A percentile compares a stretch with the other conserved stretches of the same genome.
Evolutionary conservation across 768 basidiomycete species (phyloP).

Genomic region (Kwoniella bestiolae): DNA sequence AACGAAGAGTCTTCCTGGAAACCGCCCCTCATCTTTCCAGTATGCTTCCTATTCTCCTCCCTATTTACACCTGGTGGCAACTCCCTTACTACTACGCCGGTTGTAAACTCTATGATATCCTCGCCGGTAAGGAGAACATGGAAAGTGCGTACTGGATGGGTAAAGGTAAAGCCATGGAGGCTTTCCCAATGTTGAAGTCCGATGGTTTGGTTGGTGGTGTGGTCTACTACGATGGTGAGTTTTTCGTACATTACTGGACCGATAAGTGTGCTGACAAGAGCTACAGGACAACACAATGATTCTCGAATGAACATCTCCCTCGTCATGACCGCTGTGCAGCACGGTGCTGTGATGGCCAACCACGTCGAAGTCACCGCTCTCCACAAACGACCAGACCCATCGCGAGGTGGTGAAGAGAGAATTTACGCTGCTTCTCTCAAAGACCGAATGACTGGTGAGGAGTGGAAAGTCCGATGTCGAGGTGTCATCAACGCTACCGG

Average conservation of each 20-base stretch:
- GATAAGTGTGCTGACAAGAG: not conserved
- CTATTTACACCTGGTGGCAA: slow-evolving; percentile 97
- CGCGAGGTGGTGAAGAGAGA: slow-evolving; percentile 62
- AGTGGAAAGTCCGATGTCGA: slow-evolving; percentile 81
- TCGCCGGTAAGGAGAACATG: slow-evolving; percentile 97
- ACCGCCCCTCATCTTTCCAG: slow-evolving; percentile 90
- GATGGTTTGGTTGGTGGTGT: slow-evolving; percentile 91
- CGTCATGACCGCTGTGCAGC: slow-evolving; percentile 89
- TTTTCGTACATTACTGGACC: not conserved
- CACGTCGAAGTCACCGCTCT: slow-evolving; percentile 83
- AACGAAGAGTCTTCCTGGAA: slow-evolving; percentile 89
- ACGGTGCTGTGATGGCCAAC: slow-evolving; percentile 85
- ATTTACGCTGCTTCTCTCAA: slow-evolving; percentile 75
- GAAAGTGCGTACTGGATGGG: slow-evolving; percentile 93
- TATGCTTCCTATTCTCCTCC: slow-evolving; percentile 97
- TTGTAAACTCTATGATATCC: slow-evolving; percentile 92
- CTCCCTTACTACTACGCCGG: slow-evolving; percentile 94
- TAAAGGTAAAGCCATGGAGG: slow-evolving; percentile 87
- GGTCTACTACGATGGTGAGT: slow-evolving; percentile 92
- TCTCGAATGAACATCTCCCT: slow-evolving; percentile 97
- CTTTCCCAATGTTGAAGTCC: slow-evolving; percentile 93
- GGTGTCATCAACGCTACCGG: slow-evolving; percentile 97
- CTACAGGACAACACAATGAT: slow-evolving; percentile 96
- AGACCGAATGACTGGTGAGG: slow-evolving; percentile 80
- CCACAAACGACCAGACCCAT: slow-evolving; percentile 63